A percentile compares a stretch with the other conserved stretches of the same genome.
phyloP scores from a whole-genome alignment of 2,329 filamentous ascomycete species.

The Hawksworthiomyces lignivorus region DNA sequence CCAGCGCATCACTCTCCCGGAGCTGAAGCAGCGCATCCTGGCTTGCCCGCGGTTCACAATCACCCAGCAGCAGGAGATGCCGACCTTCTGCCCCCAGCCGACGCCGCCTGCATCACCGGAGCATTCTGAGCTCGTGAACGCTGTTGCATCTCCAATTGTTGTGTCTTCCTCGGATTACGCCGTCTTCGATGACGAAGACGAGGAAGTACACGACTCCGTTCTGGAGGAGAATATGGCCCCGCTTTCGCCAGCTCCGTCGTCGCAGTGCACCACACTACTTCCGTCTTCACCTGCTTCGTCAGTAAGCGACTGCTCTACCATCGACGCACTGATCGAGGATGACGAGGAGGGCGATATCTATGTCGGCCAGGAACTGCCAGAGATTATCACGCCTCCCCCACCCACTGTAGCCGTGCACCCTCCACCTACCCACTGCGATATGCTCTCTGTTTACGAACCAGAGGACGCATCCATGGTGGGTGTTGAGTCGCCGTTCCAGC shows the following conservation, averaged over 20 bases:
- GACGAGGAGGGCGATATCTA: constrained; percentile 30
- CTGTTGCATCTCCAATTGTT: neutral
- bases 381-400: constrained; percentile 30
- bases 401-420: constrained; percentile 15
- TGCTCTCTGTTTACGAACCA: constrained; percentile 34
- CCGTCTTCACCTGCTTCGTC: constrained; percentile 27
- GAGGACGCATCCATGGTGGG: constrained; percentile 35
- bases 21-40: constrained; percentile 70
- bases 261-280: constrained; percentile 20
- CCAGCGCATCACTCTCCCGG: constrained; percentile 71
- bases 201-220: constrained; percentile 30
- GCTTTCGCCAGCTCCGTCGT: constrained; percentile 39
- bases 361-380: constrained; percentile 33
- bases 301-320: constrained; percentile 5
- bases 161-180: constrained; percentile 1
- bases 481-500: constrained; percentile 2
- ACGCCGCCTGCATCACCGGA: constrained; percentile 37
- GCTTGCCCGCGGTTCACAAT: constrained; percentile 67
- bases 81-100: constrained; percentile 19
- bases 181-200: constrained; percentile 13
- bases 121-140: constrained; percentile 34
- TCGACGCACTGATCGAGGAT: constrained; percentile 15
- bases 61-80: constrained; percentile 18
- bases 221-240: constrained; percentile 27
- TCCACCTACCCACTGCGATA: constrained; percentile 1